Conservation (phyloP, 2,329 filamentous ascomycete species). For the Hortaea werneckii region DNA sequence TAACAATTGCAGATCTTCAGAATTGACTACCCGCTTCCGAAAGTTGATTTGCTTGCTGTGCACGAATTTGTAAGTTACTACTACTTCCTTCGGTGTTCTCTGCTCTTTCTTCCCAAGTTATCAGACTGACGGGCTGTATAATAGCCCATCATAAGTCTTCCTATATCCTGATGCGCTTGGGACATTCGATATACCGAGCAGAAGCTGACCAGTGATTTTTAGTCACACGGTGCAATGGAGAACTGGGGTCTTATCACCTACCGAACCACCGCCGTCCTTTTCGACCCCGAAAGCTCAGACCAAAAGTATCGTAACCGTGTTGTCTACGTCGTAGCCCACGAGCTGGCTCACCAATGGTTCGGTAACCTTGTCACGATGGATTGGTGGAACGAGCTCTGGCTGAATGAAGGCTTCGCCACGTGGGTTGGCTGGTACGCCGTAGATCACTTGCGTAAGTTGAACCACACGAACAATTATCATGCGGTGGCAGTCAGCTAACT, state of each 20-base stretch:
- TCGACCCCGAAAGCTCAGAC: conserved; percentile 85
- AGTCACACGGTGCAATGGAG: conserved; percentile 74
- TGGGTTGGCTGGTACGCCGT: conserved; percentile 95
- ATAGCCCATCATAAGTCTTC: conserved; percentile 34
- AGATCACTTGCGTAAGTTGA: conserved; percentile 58
- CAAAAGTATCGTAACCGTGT: conserved; percentile 85
- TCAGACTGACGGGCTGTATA: conserved; percentile 10
- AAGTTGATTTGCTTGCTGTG: conserved; percentile 81
- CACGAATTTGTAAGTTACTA: conserved; percentile 71
- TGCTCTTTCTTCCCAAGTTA: neutral
- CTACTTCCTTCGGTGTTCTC: neutral
- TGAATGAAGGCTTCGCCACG: conserved; percentile 94
- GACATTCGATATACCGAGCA: neutral
- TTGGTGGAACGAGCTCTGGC: conserved; percentile 69
- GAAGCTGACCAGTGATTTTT: conserved; percentile 32
- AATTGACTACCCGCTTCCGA: conserved; percentile 86
- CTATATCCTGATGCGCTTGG: neutral
- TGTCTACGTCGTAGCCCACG: conserved; percentile 96
- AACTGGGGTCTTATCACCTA: conserved; percentile 97
- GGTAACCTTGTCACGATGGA: conserved; percentile 94
- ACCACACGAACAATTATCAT: neutral
- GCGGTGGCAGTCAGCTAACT: too few relatives aligned
- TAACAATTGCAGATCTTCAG: conserved; percentile 53
- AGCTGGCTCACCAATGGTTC: conserved; percentile 94
- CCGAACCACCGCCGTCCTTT: conserved; percentile 82